Evolutionary conservation across 2,329 filamentous ascomycete genomes (phyloP).

Genomic region (Cordyceps cicadae): DNA sequence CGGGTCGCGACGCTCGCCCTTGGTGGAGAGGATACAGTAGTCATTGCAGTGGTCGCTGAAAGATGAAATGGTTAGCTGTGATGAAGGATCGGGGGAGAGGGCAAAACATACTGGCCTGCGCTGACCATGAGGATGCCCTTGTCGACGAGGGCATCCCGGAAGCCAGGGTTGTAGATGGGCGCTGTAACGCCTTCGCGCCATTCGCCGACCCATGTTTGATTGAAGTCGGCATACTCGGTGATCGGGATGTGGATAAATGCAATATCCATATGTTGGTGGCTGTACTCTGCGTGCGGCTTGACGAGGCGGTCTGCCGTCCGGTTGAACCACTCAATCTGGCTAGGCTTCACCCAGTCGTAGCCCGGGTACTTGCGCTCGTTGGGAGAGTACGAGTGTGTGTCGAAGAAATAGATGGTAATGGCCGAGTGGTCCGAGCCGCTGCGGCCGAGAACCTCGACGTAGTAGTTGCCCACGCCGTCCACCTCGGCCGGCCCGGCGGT

Average conservation of each 20-base stretch:
- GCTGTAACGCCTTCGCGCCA: constrained; percentile 83
- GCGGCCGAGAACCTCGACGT: constrained; percentile 78
- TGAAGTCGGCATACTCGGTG: constrained; percentile 67
- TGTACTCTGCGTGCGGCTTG: constrained; percentile 73
- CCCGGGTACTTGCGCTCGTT: constrained; percentile 83
- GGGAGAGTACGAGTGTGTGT: constrained; percentile 86
- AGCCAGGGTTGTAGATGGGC: constrained; percentile 83
- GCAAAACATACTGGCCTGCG: constrained; percentile 71
- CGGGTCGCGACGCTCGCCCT: constrained; percentile 41
- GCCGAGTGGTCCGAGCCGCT: constrained; percentile 77
- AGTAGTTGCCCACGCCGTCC: constrained; percentile 91
- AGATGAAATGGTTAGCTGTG: constrained; percentile 16
- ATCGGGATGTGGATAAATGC: constrained; percentile 97
- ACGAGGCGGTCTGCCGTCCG: constrained; percentile 66
- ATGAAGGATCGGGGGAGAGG: not conserved
- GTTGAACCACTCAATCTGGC: constrained; percentile 91
- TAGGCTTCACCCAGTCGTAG: constrained; percentile 95
- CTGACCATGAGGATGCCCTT: constrained; percentile 80
- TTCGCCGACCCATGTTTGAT: constrained; percentile 54
- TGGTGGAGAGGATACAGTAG: constrained; percentile 68
- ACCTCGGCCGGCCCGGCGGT: constrained; percentile 72
- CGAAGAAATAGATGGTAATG: constrained; percentile 87
- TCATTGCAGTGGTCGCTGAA: constrained; percentile 87
- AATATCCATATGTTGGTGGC: constrained; percentile 87
- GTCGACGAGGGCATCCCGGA: constrained; percentile 79